Percentiles rank a stretch among this genome's conserved stretches.
Conservation (phyloP, 1,284 basidiomycete genomes). For the Cystodermella granulosa region DNA sequence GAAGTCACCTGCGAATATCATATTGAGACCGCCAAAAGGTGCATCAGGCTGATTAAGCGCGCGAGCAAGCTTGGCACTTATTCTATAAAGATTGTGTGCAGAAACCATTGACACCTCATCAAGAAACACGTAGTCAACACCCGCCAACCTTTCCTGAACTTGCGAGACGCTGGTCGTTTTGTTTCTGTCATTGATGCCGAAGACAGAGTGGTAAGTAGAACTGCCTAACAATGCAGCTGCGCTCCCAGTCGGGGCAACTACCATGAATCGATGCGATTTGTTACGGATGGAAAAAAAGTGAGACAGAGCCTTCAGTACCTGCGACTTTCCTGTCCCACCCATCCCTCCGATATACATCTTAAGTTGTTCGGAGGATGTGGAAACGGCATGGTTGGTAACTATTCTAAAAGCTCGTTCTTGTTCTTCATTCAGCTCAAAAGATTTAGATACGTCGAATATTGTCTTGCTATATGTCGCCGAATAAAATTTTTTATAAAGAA, state of each 20-base stretch:
- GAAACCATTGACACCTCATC: conserved; percentile 40
- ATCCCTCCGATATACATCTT: no score
- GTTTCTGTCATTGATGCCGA: background rate
- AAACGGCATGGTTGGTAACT: conserved; percentile 28
- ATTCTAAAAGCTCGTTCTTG: conserved; percentile 29
- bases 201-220: conserved; percentile 27
- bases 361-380: no score
- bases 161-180: background rate
- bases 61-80: conserved; percentile 14
- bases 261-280: conserved; percentile 24
- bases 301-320: conserved; percentile 26
- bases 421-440: conserved; percentile 12
- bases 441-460: background rate
- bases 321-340: no score
- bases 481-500: background rate
- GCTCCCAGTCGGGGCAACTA: conserved; percentile 38
- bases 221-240: conserved; percentile 36
- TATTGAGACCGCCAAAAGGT: conserved; percentile 20
- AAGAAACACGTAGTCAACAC: conserved; percentile 36
- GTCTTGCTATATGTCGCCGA: background rate
- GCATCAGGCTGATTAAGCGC: no score
- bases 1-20: conserved; percentile 18
- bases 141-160: conserved; percentile 9
- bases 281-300: conserved; percentile 23
- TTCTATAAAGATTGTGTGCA: conserved; percentile 23